Conservation (phyloP, 164 flowering plant species). For the Taxillus chinensis region DNA sequence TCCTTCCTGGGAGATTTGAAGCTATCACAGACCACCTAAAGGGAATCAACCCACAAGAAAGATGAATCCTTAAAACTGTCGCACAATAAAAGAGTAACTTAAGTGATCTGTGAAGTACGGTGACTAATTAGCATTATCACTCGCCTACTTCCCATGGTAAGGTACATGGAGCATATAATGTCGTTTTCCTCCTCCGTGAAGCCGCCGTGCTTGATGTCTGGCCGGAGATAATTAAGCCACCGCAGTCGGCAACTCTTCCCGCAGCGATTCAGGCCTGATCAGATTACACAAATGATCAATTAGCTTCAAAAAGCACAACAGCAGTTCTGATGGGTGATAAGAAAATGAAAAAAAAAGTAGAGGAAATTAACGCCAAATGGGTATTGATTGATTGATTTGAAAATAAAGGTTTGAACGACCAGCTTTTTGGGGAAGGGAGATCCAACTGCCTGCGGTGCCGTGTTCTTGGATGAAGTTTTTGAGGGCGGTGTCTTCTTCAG, state of each 20-base stretch:
- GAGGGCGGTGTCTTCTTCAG: conserved; percentile 61
- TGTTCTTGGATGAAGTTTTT: conserved; percentile 30
- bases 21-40: conserved; percentile 73
- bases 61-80: background rate
- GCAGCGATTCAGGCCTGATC: conserved; percentile 54
- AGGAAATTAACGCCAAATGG: background rate
- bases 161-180: conserved; percentile 36
- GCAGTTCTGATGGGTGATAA: too few species aligned
- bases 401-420: conserved; percentile 20
- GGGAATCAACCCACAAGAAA: background rate
- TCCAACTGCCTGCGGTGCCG: conserved; percentile 67
- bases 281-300: background rate
- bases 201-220: conserved; percentile 64
- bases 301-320: background rate
- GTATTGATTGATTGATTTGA: too few species aligned
- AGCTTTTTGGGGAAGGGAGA: conserved; percentile 59
- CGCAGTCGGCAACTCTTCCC: conserved; percentile 78
- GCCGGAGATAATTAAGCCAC: conserved; percentile 77
- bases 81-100: background rate
- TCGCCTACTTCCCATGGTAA: conserved; percentile 56
- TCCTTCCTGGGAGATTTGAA: conserved; percentile 59
- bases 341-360: background rate
- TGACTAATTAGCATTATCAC: background rate
- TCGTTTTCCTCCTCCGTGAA: conserved; percentile 62
- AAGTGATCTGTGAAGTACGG: background rate